phyloP scores from a whole-genome alignment of 2,329 filamentous ascomycete species.

The Penicillium polonicum region DNA sequence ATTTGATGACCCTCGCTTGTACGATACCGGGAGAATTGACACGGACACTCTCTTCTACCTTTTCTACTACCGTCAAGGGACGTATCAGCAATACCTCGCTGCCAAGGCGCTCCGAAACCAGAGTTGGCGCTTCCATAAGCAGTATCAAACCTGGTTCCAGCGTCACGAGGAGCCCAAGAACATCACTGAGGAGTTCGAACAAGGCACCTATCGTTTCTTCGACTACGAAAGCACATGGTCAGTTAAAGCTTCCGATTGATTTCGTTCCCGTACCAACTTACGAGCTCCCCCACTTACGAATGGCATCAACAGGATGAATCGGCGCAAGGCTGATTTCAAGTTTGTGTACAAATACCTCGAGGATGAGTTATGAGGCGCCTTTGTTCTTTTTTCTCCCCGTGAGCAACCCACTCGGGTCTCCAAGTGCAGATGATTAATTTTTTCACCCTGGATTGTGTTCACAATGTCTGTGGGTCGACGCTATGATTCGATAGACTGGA shows the following conservation, averaged over 20 bases:
- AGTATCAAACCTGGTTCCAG: constrained; percentile 99
- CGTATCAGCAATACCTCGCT: constrained; percentile 91
- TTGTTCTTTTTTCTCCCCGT: constrained; percentile 1
- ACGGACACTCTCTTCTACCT: constrained; percentile 97
- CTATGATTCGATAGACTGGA: constrained; percentile 11
- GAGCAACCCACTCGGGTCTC: constrained; percentile 13
- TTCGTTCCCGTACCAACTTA: neutral
- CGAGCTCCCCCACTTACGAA: constrained; percentile 17
- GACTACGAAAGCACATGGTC: constrained; percentile 99
- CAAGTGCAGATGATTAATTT: constrained; percentile 2
- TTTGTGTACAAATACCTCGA: constrained; percentile 98
- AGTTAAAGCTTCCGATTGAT: constrained; percentile 38
- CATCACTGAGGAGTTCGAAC: constrained; percentile 98
- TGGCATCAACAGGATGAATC: constrained; percentile 78
- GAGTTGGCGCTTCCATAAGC: constrained; percentile 99
- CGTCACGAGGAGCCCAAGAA: constrained; percentile 97
- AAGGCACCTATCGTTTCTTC: constrained; percentile 98
- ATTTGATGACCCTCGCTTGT: constrained; percentile 86
- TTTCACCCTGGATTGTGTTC: constrained; percentile 1
- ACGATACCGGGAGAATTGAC: constrained; percentile 73
- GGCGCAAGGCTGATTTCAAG: constrained; percentile 95
- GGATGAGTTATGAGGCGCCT: constrained; percentile 68
- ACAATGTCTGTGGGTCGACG: neutral
- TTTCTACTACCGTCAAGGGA: constrained; percentile 97
- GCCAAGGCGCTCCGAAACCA: constrained; percentile 97